These are phyloP conservation scores for Malbranchea zuffiana DNA, from an alignment of 2,329 filamentous ascomycete species.

Conservation along the genomic window DNA sequence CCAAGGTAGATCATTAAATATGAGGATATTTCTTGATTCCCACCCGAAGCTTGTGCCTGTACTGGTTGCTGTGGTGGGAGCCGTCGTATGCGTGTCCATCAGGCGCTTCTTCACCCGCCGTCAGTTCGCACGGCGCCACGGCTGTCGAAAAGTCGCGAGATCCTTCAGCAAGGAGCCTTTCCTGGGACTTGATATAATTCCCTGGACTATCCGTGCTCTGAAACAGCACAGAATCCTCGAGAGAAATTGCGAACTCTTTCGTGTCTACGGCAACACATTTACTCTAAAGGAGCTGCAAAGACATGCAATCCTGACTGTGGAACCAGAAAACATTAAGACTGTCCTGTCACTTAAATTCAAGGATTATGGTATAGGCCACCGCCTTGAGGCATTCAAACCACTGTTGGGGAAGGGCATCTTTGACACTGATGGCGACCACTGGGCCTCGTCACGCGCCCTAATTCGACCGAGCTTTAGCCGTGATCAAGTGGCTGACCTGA, in stretches of 20 bases:
- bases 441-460: constrained; percentile 35
- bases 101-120: constrained; percentile 14
- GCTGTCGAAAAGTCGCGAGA: constrained; percentile 36
- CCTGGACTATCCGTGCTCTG: background rate
- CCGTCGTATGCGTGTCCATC: constrained; percentile 1
- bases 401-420: constrained; percentile 41
- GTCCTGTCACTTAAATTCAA: constrained; percentile 43
- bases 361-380: constrained; percentile 38
- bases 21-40: too few relatives aligned
- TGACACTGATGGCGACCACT: constrained; percentile 37
- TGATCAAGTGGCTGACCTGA: constrained; percentile 42
- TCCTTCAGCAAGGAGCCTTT: constrained; percentile 45
- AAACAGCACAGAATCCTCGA: constrained; percentile 7
- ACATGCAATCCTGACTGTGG: constrained; percentile 20
- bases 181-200: constrained; percentile 42
- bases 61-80: background rate
- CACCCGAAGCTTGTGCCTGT: background rate
- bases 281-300: constrained; percentile 2
- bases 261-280: constrained; percentile 8
- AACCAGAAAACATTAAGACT: constrained; percentile 42
- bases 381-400: constrained; percentile 27
- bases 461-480: constrained; percentile 42
- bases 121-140: constrained; percentile 18
- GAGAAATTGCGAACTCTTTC: constrained; percentile 3
- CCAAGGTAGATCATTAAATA: too few relatives aligned